Evolutionary conservation across 2,329 filamentous ascomycete species (phyloP), one percentile per base, ranked within the genome.

Genomic region (Zopfia rhizophila): DNA sequence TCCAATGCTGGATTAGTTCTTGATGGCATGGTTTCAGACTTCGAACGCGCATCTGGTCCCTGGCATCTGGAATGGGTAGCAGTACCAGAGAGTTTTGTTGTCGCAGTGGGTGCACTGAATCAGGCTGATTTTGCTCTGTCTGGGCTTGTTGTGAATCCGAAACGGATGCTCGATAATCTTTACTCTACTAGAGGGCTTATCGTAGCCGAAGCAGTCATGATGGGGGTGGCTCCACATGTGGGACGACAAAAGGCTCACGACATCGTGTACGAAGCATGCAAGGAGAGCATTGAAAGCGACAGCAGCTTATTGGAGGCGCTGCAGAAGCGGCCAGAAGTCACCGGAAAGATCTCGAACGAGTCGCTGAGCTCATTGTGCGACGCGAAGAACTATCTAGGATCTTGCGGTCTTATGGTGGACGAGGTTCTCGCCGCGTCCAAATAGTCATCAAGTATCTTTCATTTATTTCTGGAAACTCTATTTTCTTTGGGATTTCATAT

Each of bases 41-140:
- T 83, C 38, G 82, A 84, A 58, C 75, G 82, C 1, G 80, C 80
- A 1, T 81, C 78, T 7, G 81, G 82, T 0, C 81, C 81, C 0
- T 84, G 81, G 82, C 81, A 84, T 63, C 63, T 84, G 6, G 81
- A 84, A 53, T 84, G 81, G 81, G 75, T 78, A 3, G 80, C 81
- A 7, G 63, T 84, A 0, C 81, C 81, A 0, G 75, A 79, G 41
- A 77, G 75, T 30, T 84, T 83, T 48, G 76, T 82, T 5, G 68
- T 81, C 21, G 77, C 75, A 3, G 77, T 80, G 1, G 81, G 80
- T 0, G 75, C 80, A 0, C 63, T 84, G 11, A 69, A 78, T 37
- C 82, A 84, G 62, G 78, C 79, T 1, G 74, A 78, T 27, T 83
- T 83, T 53, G 80, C 77, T 0, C 65, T 83, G 1, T 69, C 72